Base-by-base conservation (phyloP, 2,329 filamentous ascomycete genomes). In the Penicillium freii region DNA sequence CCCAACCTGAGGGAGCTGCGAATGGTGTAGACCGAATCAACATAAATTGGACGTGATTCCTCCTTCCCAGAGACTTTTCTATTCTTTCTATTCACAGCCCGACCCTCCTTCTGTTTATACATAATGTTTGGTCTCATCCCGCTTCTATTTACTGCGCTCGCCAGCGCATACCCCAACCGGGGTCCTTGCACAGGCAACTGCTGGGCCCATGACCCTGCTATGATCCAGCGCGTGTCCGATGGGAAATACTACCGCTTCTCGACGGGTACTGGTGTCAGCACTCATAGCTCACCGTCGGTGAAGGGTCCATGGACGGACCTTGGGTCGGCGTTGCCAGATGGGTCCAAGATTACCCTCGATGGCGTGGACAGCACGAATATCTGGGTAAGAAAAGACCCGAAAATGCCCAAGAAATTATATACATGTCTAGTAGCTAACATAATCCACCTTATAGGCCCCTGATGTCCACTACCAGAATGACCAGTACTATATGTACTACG, bases 401-500 rank as follows among this genome's bases (percentile, higher is more conserved):
- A 31, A 36, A 25, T 47, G 15, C 31, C n/a, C 5, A 21, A n/a
- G 1, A 29, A 31, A 53, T 11, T 33, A 27, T 8, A 36, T 29
- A 0, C 27, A 51, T 33, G 10, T 11, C 27, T 6, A 36, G 34
- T 3, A 15, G 21, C 19, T 34, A 54, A 25, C 42, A 40, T 25
- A 44, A 45, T 53, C 25, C 13, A 44, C 31, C n/a, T 21, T 17
- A 5, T 40, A 87, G 85, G 87, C 87, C 8, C 87, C 87, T 0
- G 86, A 89, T 65, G 82, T 89, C 9, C 72, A 76, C 42, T 76
- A 82, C 34, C 76, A 88, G 19, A 82, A 80, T 56, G 75, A 74
- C 54, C 78, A 77, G 0, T 90, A 88, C 75, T 84, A 87, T 66
- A 73, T 86, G 51, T 89, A 87, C 80, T 88, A 89, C 73, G 78